Evolutionary conservation across 768 basidiomycete genomes (phyloP).

Genomic region (Heimioporus sp.): DNA sequence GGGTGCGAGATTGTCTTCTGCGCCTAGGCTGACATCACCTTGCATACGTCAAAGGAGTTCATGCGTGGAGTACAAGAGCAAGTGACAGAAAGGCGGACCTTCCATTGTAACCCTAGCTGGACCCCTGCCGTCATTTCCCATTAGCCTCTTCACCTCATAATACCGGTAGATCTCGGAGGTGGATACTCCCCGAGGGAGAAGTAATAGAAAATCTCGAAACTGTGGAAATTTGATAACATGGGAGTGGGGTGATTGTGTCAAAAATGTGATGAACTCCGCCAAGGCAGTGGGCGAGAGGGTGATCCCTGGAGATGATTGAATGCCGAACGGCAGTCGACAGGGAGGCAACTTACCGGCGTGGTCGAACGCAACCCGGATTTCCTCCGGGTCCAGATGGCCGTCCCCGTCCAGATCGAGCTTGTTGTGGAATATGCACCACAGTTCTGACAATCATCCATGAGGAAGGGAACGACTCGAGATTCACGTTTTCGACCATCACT

Average conservation of each 20-base stretch:
- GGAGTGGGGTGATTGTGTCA: conserved; percentile 70
- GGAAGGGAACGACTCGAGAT: conserved; percentile 10
- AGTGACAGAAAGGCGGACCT: conserved; percentile 47
- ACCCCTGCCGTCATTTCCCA: conserved; percentile 75
- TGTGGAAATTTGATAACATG: conserved; percentile 75
- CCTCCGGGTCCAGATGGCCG: conserved; percentile 70
- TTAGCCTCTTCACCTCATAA: conserved; percentile 65
- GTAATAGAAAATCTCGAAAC: conserved; percentile 87
- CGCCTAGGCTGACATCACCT: conserved; percentile 80
- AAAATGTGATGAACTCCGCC: conserved; percentile 75
- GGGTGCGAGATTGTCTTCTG: conserved; percentile 64
- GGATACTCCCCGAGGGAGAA: conserved; percentile 79
- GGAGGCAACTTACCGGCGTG: conserved; percentile 58
- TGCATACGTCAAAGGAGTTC: conserved; percentile 24
- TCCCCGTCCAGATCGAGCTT: conserved; percentile 90
- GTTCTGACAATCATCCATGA: conserved; percentile 47
- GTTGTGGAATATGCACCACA: conserved; percentile 90
- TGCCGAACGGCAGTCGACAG: conserved; percentile 18
- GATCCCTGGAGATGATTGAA: conserved; percentile 53
- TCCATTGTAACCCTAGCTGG: conserved; percentile 85
- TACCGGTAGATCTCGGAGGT: conserved; percentile 84
- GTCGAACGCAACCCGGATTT: conserved; percentile 58
- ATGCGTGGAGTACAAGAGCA: conserved; percentile 15
- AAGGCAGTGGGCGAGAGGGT: conserved; percentile 65
- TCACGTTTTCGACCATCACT: conserved; percentile 28